Evolutionary conservation across 768 basidiomycete species (phyloP).

Genomic region (Tubosaeta sp.): DNA sequence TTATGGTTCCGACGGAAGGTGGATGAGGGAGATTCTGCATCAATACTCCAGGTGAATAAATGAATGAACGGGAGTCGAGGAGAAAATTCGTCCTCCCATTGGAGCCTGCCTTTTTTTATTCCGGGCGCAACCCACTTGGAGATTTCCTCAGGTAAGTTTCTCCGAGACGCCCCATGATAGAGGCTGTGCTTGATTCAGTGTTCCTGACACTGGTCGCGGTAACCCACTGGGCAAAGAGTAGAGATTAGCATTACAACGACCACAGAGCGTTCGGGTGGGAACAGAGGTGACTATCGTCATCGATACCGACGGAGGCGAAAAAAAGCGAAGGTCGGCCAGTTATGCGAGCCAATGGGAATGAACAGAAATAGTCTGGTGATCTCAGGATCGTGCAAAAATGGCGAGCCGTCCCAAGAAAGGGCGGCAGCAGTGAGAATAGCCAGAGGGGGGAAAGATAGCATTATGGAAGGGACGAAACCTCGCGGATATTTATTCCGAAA

Average conservation of each 20-base stretch:
- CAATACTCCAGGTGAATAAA: background rate
- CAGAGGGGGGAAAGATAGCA: background rate
- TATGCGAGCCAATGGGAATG: conserved; percentile 8
- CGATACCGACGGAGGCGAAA: background rate
- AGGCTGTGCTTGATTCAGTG: conserved; percentile 1
- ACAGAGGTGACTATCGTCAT: background rate
- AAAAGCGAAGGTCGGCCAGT: background rate
- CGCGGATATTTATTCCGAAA: background rate
- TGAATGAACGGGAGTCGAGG: background rate
- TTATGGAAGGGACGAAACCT: conserved; percentile 2
- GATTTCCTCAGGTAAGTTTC: conserved; percentile 8
- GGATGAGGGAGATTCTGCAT: background rate
- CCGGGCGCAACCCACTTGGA: background rate
- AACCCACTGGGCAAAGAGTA: background rate
- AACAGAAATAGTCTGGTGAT: conserved; percentile 11
- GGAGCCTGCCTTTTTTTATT: conserved; percentile 3
- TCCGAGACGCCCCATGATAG: conserved; percentile 3
- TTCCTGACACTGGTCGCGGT: background rate
- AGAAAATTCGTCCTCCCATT: conserved; percentile 1
- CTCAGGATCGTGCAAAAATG: conserved; percentile 13
- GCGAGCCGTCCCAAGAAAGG: conserved; percentile 9
- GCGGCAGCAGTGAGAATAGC: conserved; percentile 12
- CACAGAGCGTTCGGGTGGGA: background rate
- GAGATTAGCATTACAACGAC: background rate
- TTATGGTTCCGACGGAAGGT: conserved; percentile 16